A percentile compares a stretch with the other conserved stretches of the same genome.
Conservation (phyloP, 192 early-diverging fungal species). For the Umbelopsis vinacea region DNA sequence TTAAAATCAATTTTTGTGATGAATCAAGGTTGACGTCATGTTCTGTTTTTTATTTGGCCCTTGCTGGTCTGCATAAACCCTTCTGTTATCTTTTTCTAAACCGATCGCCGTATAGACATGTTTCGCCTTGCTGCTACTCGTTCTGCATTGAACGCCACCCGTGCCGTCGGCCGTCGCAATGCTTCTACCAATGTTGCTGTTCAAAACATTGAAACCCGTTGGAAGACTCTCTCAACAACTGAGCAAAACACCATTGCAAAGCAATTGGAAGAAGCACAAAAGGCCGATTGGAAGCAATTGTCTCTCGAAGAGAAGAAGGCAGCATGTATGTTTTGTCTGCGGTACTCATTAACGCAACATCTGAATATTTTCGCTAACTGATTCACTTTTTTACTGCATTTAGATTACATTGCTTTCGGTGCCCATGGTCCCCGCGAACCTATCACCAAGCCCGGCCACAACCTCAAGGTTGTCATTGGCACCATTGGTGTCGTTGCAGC, state of each 20-base stretch:
- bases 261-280: conserved; percentile 82
- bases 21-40: not conserved
- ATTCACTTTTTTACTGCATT: not conserved
- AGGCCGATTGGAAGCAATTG: conserved; percentile 95
- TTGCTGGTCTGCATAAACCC: conserved; percentile 21
- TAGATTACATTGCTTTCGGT: conserved; percentile 93
- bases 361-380: not conserved
- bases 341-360: not conserved
- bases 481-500: conserved; percentile 59
- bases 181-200: conserved; percentile 52
- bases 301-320: conserved; percentile 95
- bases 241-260: conserved; percentile 87
- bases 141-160: conserved; percentile 43
- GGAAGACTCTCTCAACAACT: conserved; percentile 70
- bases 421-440: conserved; percentile 87
- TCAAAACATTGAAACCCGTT: conserved; percentile 57
- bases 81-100: conserved; percentile 14
- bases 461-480: conserved; percentile 70
- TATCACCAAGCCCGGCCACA: conserved; percentile 67
- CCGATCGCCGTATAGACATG: conserved; percentile 49
- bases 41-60: conserved; percentile 22
- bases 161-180: conserved; percentile 50
- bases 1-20: not conserved
- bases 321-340: conserved; percentile 55
- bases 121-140: conserved; percentile 64